Evolutionary conservation across 768 basidiomycete species (phyloP), one percentile per base, ranked within the genome.

Genomic region (Boletellus sp.): DNA sequence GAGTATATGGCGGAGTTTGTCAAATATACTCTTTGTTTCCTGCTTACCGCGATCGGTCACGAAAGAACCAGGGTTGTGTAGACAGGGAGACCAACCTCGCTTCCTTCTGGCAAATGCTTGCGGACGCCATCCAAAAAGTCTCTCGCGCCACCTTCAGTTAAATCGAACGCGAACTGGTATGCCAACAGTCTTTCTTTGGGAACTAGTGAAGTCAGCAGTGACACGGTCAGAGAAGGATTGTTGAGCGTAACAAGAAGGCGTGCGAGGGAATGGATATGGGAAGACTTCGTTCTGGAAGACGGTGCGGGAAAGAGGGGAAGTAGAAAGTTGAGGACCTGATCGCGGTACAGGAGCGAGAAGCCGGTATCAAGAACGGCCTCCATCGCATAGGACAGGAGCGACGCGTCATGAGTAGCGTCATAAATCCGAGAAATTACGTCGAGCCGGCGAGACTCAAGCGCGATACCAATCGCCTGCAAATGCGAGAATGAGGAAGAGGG

Each of bases 161-260:
- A 73, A 70, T 98, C 96, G 64, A 98, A 98, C 0, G 90, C 93
- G 64, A 97, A 83, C 66, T 99, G 96, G 67, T 94, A 95, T 1
- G 93, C 94, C 22, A 95, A 73, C 11, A 93, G 72, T 35, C 79
- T 79, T 57, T 94, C 81, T 53, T 78, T 77, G 5, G 78, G 77
- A 13, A 93, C 77, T 9, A 96, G 76, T 3, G 84, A 84, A 2
- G 74, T 77, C 51, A 96, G 69, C 45, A 94, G 77, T 13, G 84
- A 77, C 7, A 90, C 77, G 1, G 91, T 89, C 45, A 93, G 74
- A 3, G 84, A 77, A n/a, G 88, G 79, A 50, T 85, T 85, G 64
- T 89, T 87, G 46, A 96, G 77, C 17, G 93, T 90, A 36, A 98
- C 87, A 60, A 94, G 84, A 33, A 98, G 78, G 15, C 94, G 90